Evolutionary conservation across 495 filamentous ascomycete genomes (phyloP), one percentile per base, ranked within the genome.

Genomic region (Annulohypoxylon bovei): DNA sequence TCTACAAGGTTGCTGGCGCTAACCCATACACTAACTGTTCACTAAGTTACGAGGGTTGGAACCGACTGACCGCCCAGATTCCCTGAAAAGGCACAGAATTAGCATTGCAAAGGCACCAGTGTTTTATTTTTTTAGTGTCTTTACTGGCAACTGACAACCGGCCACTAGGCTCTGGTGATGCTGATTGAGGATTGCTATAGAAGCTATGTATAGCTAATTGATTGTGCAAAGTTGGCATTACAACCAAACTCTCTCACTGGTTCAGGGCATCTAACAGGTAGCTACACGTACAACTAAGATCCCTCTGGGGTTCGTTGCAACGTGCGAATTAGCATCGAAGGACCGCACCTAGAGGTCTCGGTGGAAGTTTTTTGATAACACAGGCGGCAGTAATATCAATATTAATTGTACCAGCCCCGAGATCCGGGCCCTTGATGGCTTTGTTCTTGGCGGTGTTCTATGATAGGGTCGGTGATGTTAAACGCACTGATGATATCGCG

Each of bases 381-480:
- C 6, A 25, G 12, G 6, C n/a, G 22, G 28, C n/a, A 55, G 23
- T 6, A 28, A 32, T 33, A 14, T 25, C 14, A n/a, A n/a, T 7
- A 16, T 44, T 70, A 94, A 64, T 85, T 86, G 78, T 96, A 93
- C 94, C 93, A 98, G n/a, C 91, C 90, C 14, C 83, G 84, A 14
- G 84, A 82, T 1, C 86, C 86, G 5, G 90, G 83, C 6, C 85
- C 80, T 53, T 82, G 77, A 25, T 81, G 73, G 14, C 81, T 82
- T 47, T 90, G 84, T 61, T 90, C 86, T 57, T 87, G 77, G n/a
- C 95, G 86, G 72, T 95, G 90, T n/a, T 90, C 89, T 30, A 99
- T 98, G 73, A 98, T 89, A 11, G 89, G 84, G 56, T 93, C 81
- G 8, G 84, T 85, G 71, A 98, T 93, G 27, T 89, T 80, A 70